Percentiles rank a stretch among this genome's conserved stretches.
Evolutionary conservation across 495 filamentous ascomycete species (phyloP).

Genomic region (Annulohypoxylon nitens): DNA sequence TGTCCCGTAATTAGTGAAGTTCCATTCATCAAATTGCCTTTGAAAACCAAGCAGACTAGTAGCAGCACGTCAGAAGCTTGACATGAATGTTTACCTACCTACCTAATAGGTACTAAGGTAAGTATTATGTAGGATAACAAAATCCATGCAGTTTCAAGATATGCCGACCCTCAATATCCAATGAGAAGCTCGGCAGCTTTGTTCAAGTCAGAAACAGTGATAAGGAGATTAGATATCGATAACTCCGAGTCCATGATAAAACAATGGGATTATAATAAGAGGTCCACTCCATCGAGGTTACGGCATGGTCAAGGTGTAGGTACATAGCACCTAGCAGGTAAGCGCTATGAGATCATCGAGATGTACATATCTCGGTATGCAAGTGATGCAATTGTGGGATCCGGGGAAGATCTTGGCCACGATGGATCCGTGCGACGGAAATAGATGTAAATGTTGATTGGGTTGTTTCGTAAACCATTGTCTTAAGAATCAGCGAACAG

Average conservation of each 20-base stretch:
- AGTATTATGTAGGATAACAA: not conserved
- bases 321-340: not conserved
- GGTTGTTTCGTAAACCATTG: not conserved
- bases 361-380: constrained; percentile 37
- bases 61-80: not conserved
- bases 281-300: constrained; percentile 18
- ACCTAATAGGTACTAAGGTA: not conserved
- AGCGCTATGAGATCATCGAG: constrained; percentile 19
- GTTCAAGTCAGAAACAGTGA: not conserved
- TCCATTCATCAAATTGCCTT: not conserved
- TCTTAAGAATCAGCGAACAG: not conserved
- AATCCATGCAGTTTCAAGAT: constrained; percentile 8
- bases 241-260: not conserved
- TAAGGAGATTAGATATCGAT: constrained; percentile 9
- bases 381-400: constrained; percentile 47
- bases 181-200: not conserved
- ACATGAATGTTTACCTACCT: not conserved
- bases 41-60: not conserved
- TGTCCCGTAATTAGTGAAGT: too few relatives aligned
- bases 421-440: constrained; percentile 13
- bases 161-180: not conserved
- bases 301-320: constrained; percentile 11
- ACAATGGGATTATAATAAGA: constrained; percentile 7
- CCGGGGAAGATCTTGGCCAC: constrained; percentile 34
- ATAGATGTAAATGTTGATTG: constrained; percentile 18